phyloP scores from a whole-genome alignment of 805 yeast species.

The Wickerhamiella parazyma region DNA sequence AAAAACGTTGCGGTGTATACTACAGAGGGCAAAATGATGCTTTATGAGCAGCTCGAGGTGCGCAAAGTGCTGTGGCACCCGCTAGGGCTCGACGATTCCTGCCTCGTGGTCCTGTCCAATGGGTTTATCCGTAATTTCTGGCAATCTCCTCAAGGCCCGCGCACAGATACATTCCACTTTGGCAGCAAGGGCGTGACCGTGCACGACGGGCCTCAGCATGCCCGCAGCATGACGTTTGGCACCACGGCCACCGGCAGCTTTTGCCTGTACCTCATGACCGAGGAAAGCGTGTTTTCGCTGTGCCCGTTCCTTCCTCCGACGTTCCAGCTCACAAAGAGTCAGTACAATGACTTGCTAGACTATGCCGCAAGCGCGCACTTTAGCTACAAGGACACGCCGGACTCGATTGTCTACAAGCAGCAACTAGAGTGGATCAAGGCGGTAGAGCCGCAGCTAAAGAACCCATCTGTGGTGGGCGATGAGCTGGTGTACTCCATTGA shows the following conservation, averaged over 20 bases:
- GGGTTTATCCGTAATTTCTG: conserved; percentile 17
- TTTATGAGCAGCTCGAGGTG: background rate
- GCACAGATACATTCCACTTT: conserved; percentile 10
- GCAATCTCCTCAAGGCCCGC: conserved; percentile 21
- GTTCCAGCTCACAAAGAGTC: conserved; percentile 26
- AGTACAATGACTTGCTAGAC: conserved; percentile 39
- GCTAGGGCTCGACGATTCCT: conserved; percentile 31
- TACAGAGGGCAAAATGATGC: background rate
- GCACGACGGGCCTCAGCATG: conserved; percentile 15
- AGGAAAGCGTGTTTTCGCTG: conserved; percentile 44
- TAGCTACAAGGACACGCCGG: conserved; percentile 29
- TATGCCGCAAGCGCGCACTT: conserved; percentile 41
- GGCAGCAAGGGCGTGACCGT: background rate
- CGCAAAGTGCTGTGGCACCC: conserved; percentile 34
- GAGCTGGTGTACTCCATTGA: conserved; percentile 1
- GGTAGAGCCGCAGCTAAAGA: background rate
- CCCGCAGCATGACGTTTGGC: conserved; percentile 36
- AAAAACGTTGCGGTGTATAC: conserved; percentile 22
- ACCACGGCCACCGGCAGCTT: conserved; percentile 32
- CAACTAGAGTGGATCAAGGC: conserved; percentile 11
- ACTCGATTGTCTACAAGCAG: conserved; percentile 2
- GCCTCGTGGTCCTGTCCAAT: conserved; percentile 31
- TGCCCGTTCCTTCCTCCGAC: conserved; percentile 50
- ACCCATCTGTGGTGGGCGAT: background rate
- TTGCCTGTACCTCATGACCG: conserved; percentile 38